Percentiles rank a stretch among this genome's conserved stretches.
phyloP scores from a whole-genome alignment of 2,329 filamentous ascomycete species.

The Colletotrichum liriopes region DNA sequence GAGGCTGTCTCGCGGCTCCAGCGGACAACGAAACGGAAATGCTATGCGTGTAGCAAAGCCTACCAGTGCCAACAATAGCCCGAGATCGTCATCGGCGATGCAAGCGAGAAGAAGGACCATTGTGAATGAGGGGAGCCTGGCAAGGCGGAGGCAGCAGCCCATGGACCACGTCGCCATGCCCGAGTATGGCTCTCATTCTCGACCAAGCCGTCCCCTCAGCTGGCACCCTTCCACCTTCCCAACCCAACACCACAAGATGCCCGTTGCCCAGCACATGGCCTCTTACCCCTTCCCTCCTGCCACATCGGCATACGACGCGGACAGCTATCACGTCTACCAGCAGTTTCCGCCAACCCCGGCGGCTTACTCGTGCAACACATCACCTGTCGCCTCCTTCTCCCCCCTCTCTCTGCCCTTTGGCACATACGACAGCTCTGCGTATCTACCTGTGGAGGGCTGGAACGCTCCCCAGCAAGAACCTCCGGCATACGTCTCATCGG shows the following conservation, averaged over 20 bases:
- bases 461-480: conserved; percentile 51
- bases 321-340: conserved; percentile 58
- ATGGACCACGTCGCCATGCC: conserved; percentile 61
- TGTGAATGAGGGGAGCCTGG: conserved; percentile 65
- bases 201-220: conserved; percentile 75
- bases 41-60: conserved; percentile 76
- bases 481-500: conserved; percentile 48
- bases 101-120: conserved; percentile 70
- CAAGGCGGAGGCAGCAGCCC: conserved; percentile 63
- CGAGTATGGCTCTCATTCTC: conserved; percentile 52
- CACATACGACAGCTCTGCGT: conserved; percentile 56
- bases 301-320: conserved; percentile 57
- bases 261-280: conserved; percentile 51
- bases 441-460: conserved; percentile 59
- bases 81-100: conserved; percentile 66
- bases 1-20: conserved; percentile 65
- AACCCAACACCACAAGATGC: conserved; percentile 54
- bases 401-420: conserved; percentile 66
- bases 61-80: conserved; percentile 79
- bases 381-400: conserved; percentile 69
- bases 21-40: conserved; percentile 64
- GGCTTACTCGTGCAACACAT: conserved; percentile 72
- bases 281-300: conserved; percentile 58
- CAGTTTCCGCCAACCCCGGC: conserved; percentile 68
- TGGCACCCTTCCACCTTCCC: conserved; percentile 78